A percentile compares a stretch with the other conserved stretches of the same genome.
Conservation (phyloP, 202 grass and related monocot species). For the Carex sylvatica region DNA sequence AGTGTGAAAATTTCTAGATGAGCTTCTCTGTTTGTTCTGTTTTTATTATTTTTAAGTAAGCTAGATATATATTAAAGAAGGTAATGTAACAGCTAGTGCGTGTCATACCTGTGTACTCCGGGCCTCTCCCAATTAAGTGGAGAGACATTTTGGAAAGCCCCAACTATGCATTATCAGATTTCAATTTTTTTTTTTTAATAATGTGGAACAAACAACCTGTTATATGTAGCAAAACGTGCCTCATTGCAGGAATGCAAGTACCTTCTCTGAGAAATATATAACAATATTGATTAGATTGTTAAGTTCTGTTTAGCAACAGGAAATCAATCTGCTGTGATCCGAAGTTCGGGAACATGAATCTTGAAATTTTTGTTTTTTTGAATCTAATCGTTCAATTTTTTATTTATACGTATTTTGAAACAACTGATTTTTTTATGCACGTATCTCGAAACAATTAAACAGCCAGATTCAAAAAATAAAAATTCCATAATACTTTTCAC, state of each 20-base stretch:
- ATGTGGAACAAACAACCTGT: neutral
- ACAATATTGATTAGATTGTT: too few species aligned
- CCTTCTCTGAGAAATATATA: too few species aligned
- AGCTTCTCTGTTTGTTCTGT: neutral
- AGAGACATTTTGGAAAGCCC: neutral
- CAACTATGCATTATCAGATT: neutral
- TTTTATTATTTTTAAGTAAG: neutral
- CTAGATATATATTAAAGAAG: neutral
- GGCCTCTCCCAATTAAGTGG: conserved; percentile 9
- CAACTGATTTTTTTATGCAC: too few species aligned
- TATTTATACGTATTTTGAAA: too few species aligned
- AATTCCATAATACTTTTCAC: too few species aligned
- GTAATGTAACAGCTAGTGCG: neutral
- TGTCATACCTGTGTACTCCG: neutral
- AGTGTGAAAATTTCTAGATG: neutral
- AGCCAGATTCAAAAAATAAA: too few species aligned
- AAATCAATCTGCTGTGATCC: too few species aligned
- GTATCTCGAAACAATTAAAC: too few species aligned
- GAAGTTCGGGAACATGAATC: too few species aligned
- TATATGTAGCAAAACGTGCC: neutral
- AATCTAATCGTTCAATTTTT: too few species aligned
- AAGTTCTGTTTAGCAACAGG: too few species aligned
- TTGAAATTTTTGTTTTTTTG: too few species aligned
- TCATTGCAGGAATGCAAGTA: neutral
- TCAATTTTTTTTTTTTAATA: neutral